phyloP scores from a whole-genome alignment of 305 asterid species.

The Salvia sclarea region DNA sequence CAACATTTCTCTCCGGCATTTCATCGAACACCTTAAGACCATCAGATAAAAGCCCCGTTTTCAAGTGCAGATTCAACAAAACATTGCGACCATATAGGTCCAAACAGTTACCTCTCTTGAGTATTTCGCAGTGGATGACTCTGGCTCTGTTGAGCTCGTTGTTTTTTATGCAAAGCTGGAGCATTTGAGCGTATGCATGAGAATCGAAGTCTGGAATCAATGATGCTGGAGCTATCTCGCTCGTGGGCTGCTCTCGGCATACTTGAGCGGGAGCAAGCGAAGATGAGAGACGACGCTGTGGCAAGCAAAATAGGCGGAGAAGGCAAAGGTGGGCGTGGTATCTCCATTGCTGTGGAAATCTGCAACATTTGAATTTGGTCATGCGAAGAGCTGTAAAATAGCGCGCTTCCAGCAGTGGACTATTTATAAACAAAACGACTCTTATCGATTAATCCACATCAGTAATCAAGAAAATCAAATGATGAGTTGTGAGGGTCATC shows the following conservation, averaged over 20 bases:
- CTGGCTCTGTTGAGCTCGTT: conserved; percentile 43
- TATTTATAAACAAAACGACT: not conserved
- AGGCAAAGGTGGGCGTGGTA: conserved; percentile 24
- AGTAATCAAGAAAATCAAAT: too few species aligned
- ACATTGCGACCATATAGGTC: conserved; percentile 67
- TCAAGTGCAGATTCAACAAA: conserved; percentile 51
- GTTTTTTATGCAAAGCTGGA: conserved; percentile 52
- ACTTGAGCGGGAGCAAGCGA: conserved; percentile 25
- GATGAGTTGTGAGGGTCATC: too few species aligned
- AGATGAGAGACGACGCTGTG: conserved; percentile 36
- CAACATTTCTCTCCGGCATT: conserved; percentile 64
- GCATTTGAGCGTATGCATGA: conserved; percentile 49
- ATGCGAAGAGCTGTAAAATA: conserved; percentile 21
- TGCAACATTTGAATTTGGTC: conserved; percentile 33
- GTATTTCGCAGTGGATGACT: conserved; percentile 50
- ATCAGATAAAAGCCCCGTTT: conserved; percentile 43
- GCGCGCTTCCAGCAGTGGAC: not conserved
- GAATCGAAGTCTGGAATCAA: conserved; percentile 45
- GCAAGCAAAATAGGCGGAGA: conserved; percentile 16
- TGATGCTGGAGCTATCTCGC: conserved; percentile 25
- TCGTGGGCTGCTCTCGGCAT: conserved; percentile 26
- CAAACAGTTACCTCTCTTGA: conserved; percentile 60
- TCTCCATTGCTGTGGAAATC: conserved; percentile 42
- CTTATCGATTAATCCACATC: too few species aligned
- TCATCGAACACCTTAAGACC: conserved; percentile 64